Conservation (phyloP, 441 rosid species). For the Erodium texanum region DNA sequence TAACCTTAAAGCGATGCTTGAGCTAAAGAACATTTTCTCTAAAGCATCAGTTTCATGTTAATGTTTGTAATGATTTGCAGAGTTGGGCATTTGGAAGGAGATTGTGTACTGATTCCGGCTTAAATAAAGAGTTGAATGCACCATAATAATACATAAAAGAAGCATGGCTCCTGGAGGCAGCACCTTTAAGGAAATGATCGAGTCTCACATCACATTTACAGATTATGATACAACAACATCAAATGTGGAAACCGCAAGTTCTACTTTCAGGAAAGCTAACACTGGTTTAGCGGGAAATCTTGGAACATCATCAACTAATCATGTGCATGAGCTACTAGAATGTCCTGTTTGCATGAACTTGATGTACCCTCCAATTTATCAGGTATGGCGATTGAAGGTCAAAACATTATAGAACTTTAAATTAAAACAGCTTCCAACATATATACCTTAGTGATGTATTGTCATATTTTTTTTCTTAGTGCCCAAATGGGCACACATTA, state of each 20-base stretch:
- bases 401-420: not conserved
- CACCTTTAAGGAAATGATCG: constrained; percentile 41
- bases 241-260: constrained; percentile 31
- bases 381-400: constrained; percentile 33
- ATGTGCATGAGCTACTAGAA: constrained; percentile 70
- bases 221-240: constrained; percentile 43
- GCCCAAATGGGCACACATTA: constrained; percentile 78
- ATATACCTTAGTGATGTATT: not conserved
- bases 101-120: constrained; percentile 9
- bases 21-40: not conserved
- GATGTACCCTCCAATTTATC: constrained; percentile 85
- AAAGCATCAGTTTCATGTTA: not conserved
- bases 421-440: no score
- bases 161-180: constrained; percentile 55
- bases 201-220: constrained; percentile 33
- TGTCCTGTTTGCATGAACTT: constrained; percentile 65
- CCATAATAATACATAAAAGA: constrained; percentile 13
- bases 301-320: constrained; percentile 41
- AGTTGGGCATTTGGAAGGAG: not conserved
- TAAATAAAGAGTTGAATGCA: no score
- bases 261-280: constrained; percentile 37
- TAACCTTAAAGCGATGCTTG: not conserved
- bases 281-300: constrained; percentile 35
- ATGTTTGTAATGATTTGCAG: not conserved
- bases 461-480: constrained; percentile 28